phyloP scores from a whole-genome alignment of 2,329 filamentous ascomycete species.

The Dothideomycetidae sp. region DNA sequence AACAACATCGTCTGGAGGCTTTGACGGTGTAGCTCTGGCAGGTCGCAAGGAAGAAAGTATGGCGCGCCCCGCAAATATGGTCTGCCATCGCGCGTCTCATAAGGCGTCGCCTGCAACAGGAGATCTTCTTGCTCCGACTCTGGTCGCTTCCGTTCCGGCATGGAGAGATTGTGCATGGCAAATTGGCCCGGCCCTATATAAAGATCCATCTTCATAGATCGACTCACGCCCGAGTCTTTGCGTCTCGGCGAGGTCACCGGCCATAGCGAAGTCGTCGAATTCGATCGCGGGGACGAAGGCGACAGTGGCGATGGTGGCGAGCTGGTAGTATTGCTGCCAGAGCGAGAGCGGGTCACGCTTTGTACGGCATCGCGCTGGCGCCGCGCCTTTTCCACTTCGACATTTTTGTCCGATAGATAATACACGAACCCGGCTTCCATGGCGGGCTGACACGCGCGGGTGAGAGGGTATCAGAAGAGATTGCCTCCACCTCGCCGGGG shows the following conservation, averaged over 20 bases:
- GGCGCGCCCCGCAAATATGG: constrained; percentile 67
- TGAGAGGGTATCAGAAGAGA: too few species aligned
- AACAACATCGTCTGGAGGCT: constrained; percentile 69
- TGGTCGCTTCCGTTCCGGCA: not conserved
- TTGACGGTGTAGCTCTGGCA: constrained; percentile 76
- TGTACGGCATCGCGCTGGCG: not conserved
- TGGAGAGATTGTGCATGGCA: constrained; percentile 1
- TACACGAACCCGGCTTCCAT: constrained; percentile 9
- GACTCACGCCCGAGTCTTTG: not conserved
- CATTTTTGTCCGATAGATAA: not conserved
- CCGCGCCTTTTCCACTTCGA: not conserved
- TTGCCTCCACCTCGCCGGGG: too few species aligned
- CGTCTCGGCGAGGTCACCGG: not conserved
- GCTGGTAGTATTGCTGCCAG: not conserved
- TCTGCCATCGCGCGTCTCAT: constrained; percentile 62
- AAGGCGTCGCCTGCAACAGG: constrained; percentile 20
- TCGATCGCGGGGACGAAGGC: not conserved
- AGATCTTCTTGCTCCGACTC: not conserved
- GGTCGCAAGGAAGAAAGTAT: constrained; percentile 81
- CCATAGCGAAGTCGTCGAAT: not conserved
- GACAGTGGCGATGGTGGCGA: not conserved
- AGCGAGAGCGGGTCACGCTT: not conserved
- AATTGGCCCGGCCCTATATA: not conserved
- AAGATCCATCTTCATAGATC: not conserved
- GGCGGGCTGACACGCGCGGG: too few species aligned